Conservation (phyloP, 345 rosid genomes). For the Arabidopsis arenosa region DNA sequence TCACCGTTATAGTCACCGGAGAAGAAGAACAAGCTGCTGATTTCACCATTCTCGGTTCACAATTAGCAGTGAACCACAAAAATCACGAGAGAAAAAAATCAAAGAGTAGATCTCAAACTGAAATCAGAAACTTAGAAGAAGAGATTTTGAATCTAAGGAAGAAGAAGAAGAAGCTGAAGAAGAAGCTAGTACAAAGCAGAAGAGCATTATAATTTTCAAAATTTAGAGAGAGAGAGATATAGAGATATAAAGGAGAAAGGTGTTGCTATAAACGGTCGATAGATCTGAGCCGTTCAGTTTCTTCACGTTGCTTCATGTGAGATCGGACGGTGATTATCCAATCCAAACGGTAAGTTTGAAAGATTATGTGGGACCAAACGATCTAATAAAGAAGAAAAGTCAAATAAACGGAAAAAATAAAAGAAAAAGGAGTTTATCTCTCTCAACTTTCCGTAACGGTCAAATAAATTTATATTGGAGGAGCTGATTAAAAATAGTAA, state of each 20-base stretch:
- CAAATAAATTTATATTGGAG: conserved; percentile 43
- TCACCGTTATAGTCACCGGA: conserved; percentile 76
- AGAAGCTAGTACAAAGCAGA: conserved; percentile 33
- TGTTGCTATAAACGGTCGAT: conserved; percentile 57
- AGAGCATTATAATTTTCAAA: conserved; percentile 41
- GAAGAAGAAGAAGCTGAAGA: conserved; percentile 32
- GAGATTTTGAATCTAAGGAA: conserved; percentile 35
- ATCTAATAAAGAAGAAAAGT: conserved; percentile 35
- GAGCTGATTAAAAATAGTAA: conserved; percentile 10
- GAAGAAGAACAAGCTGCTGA: conserved; percentile 57
- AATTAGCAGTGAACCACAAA: background rate
- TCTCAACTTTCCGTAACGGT: conserved; percentile 42
- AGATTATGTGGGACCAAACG: conserved; percentile 17
- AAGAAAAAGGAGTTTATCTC: background rate
- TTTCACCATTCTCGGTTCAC: conserved; percentile 53
- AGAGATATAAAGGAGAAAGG: conserved; percentile 27
- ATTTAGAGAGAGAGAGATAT: conserved; percentile 11
- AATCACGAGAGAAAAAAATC: conserved; percentile 2
- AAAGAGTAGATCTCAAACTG: conserved; percentile 14
- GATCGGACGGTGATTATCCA: conserved; percentile 46
- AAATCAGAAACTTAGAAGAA: background rate
- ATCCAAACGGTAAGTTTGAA: conserved; percentile 55
- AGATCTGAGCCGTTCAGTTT: conserved; percentile 45
- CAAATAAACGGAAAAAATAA: conserved; percentile 30
- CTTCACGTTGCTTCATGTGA: conserved; percentile 10